Conservation (phyloP, 371 early-diverging fungal genomes). For the Rhizopus microsporus region DNA sequence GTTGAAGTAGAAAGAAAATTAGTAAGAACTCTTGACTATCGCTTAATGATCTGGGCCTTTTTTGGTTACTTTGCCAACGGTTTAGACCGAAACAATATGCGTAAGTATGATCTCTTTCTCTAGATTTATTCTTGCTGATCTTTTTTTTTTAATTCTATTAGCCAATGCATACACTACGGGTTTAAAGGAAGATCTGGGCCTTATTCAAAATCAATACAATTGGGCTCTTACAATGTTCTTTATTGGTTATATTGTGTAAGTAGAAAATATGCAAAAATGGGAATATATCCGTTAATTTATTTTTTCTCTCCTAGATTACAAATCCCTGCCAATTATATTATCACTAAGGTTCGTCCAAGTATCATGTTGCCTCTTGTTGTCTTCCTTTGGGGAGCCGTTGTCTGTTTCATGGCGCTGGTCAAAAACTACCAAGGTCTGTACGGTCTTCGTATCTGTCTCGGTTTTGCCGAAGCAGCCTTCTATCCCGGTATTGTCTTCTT, state of each 20-base stretch:
- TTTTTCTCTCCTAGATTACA: conserved; percentile 26
- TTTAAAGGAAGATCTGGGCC: conserved; percentile 50
- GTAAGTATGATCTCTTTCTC: conserved; percentile 27
- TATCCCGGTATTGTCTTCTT: conserved; percentile 76
- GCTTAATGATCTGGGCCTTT: conserved; percentile 69
- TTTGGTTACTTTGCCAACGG: conserved; percentile 73
- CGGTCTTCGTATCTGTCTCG: conserved; percentile 66
- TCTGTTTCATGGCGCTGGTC: conserved; percentile 59
- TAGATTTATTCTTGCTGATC: background rate
- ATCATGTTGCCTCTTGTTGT: conserved; percentile 62
- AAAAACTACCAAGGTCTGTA: conserved; percentile 48
- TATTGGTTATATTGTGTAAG: conserved; percentile 72
- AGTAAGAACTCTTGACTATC: conserved; percentile 67
- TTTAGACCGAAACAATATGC: conserved; percentile 80
- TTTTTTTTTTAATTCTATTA: conserved; percentile 1
- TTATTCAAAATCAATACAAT: conserved; percentile 54
- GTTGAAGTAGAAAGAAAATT: conserved; percentile 41
- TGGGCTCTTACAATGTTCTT: conserved; percentile 71
- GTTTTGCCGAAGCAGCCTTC: conserved; percentile 69
- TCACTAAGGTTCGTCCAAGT: conserved; percentile 55
- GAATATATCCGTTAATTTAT: background rate
- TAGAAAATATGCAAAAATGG: background rate
- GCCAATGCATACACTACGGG: conserved; percentile 54
- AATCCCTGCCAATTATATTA: conserved; percentile 50
- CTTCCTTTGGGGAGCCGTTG: conserved; percentile 64